Base-by-base conservation (phyloP, 2,329 filamentous ascomycete species). In the Trichophyton benhamiae region DNA sequence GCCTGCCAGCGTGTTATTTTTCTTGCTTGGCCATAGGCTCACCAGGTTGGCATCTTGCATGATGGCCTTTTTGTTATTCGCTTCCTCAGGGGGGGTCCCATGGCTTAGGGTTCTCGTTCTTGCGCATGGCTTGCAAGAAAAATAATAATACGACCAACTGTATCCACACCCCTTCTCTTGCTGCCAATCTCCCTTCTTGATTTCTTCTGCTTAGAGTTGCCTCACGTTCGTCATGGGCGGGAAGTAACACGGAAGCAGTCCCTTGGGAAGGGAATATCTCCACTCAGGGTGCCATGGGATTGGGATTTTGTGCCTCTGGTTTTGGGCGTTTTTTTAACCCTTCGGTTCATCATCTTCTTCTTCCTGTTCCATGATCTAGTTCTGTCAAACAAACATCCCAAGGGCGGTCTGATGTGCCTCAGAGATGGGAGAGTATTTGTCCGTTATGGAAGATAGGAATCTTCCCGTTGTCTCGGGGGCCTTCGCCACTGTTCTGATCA, bases 401-500 rank as follows among this genome's bases (percentile, higher is more conserved):
- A 13, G 27, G 48, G 20, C 25, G 11, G 20, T 25, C 48, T 52
- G 48, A 52, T 52, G 20, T 48, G 48, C 17, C 48, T 52, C 25
- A 20, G 20, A 52, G 9, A 52, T 52, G 48, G 48, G 48, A 17
- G 48, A 52, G 27, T 52, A 52, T 6, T 25, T 30, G 20, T 25
- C 48, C 27, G 48, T 52, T 9, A 52, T 52, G 48, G 48, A 52
- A 22, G 25, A 52, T 52, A 52, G 48, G 15, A 30, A 30, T 15
- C 48, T 52, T 25, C 48, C 48, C 7, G 48, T 52, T 22, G 48
- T 41, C 53, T 41, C 53, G 41, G 57, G 25, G n/a, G 33, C 57
- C n/a, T 22, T n/a, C 46, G 42, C 58, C 17, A 38, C 58, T 20
- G 41, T 60, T 52, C 25, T 60, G 27, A 53, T 60, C n/a, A 52